Percentiles rank a stretch among this genome's conserved stretches.
Evolutionary conservation across 805 yeast genomes (phyloP).

Genomic region (Torulaspora maleeae): DNA sequence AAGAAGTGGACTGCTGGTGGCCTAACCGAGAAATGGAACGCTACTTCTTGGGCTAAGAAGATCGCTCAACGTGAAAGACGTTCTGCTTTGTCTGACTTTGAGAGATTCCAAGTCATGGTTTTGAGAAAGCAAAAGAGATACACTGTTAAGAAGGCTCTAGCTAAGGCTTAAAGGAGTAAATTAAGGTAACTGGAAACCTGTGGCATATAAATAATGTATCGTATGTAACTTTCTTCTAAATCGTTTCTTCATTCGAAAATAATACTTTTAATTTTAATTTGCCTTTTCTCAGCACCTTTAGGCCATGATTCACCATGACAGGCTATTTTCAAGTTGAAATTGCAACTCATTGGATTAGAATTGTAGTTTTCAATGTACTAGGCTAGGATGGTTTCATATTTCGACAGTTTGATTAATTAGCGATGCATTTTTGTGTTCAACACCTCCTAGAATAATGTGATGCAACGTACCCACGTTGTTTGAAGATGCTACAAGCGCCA

Average conservation of each 20-base stretch:
- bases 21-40: slow-evolving; percentile 84
- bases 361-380: too few relatives aligned
- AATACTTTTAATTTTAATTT: neutral
- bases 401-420: too few relatives aligned
- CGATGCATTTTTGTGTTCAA: too few relatives aligned
- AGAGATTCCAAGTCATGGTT: slow-evolving; percentile 98
- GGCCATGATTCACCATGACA: neutral
- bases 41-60: slow-evolving; percentile 96
- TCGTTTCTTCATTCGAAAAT: slow-evolving; percentile 8
- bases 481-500: too few relatives aligned
- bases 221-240: slow-evolving; percentile 15
- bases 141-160: slow-evolving; percentile 93
- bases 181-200: slow-evolving; percentile 7
- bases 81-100: slow-evolving; percentile 90
- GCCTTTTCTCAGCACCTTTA: neutral
- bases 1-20: slow-evolving; percentile 94
- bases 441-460: too few relatives aligned
- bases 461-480: too few relatives aligned
- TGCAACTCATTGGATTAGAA: too few relatives aligned
- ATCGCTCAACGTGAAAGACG: slow-evolving; percentile 93
- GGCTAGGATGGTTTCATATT: too few relatives aligned
- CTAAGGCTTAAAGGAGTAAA: slow-evolving; percentile 68
- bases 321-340: too few relatives aligned
- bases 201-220: slow-evolving; percentile 12
- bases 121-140: slow-evolving; percentile 96